Evolutionary conservation across 805 yeast genomes (phyloP), one percentile per base, ranked within the genome.

Genomic region (Scheffersomyces coipomensis): DNA sequence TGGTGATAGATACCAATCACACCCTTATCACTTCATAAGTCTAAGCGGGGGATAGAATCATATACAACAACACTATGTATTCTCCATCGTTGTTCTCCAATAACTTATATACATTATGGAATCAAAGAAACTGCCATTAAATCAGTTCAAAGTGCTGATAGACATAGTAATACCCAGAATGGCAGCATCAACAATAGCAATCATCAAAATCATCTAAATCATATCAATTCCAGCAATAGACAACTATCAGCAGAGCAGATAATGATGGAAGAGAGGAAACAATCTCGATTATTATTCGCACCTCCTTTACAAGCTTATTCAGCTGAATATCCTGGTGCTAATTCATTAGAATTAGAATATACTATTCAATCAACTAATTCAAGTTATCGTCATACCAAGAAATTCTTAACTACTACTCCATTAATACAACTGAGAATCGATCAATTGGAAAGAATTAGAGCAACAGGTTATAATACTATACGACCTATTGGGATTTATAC

Each of bases 241-340:
- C 30, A n/a, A 13, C 30, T 18, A 15, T 13, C 30, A 13, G 12
- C 18, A n/a, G 30, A 27, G 15, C 30, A 27, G 12, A 13, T 27
- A 15, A 5, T 27, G 12, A 5, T 13, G 15, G 30, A 27, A 27
- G 30, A 27, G 12, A 27, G 22, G 16, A 40, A 36, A 19, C 50
- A 53, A 38, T 25, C 57, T 27, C 31, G 44, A 23, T 48, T 51
- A 26, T 43, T 52, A 26, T 66, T 56, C 44, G 78, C 78, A 1
- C 83, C 82, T 2, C 80, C 83, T 7, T 53, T 79, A 17, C 69
- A 76, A 15, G 77, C 81, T 2, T 79, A 78, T 48, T 68, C 79
- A 0, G 68, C 81, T 3, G 76, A 73, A 16, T 58, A 63, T 40
- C 59, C 62, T 9, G 65, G 64, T 1, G 52, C 57, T 7, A 51